These are phyloP conservation scores for Fraxinus nigra DNA, from an alignment of 305 asterid species.

Conservation along the genomic window DNA sequence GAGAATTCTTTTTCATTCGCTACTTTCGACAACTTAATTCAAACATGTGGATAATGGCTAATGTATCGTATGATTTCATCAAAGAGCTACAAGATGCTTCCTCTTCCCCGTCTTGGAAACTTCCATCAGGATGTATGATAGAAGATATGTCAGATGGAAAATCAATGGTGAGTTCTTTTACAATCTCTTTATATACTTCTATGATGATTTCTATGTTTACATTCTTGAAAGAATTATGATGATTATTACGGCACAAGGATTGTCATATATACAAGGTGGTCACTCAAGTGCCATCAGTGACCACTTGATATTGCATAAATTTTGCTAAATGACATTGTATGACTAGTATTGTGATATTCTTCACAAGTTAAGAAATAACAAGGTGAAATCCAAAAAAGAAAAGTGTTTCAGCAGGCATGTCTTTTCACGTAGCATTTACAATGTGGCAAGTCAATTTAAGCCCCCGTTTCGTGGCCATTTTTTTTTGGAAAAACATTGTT, in stretches of 20 bases:
- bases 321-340: neutral
- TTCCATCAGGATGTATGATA: conserved; percentile 73
- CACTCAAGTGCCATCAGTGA: neutral
- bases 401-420: neutral
- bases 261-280: too few relatives aligned
- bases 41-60: conserved; percentile 54
- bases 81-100: conserved; percentile 39
- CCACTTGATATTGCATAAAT: neutral
- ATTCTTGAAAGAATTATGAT: neutral
- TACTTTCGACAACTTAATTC: conserved; percentile 47
- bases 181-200: neutral
- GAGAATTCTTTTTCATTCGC: conserved; percentile 64
- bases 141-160: conserved; percentile 55
- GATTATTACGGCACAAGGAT: neutral
- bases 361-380: neutral
- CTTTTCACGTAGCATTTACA: neutral
- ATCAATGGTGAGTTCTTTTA: conserved; percentile 39
- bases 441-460: neutral
- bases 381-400: neutral
- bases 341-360: neutral
- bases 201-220: neutral
- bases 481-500: too few relatives aligned
- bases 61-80: conserved; percentile 50
- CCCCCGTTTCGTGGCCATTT: too few relatives aligned
- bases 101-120: conserved; percentile 50